Evolutionary conservation across 73 alveolate species (phyloP), one percentile per base, ranked within the genome.

Genomic region (Paramecium pentaurelia): DNA sequence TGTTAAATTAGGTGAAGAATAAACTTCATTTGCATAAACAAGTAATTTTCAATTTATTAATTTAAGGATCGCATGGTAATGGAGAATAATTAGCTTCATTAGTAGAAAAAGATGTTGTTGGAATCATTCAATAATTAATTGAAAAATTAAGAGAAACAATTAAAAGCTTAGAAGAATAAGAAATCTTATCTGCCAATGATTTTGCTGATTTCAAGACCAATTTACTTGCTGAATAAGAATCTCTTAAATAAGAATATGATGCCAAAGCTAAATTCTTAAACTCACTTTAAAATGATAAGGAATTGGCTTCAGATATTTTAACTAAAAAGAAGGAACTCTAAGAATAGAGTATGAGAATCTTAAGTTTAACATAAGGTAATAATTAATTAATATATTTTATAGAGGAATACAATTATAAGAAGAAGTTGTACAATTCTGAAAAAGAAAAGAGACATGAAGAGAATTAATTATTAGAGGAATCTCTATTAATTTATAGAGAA

Each of bases 111-210:
- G 91, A 80, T 80, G 75, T 80, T 4, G 91, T 80, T n/a, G 91
- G 91, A 20, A 80, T 80, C 75, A 64, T 80, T 14, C 14, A 80
- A 80, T 80, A 58, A 27, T 47, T 80, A 20, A 80, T 80, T 49
- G 91, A 80, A 27, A 80, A 80, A 47, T 80, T 80, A 34, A 80
- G 91, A 80, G 91, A 80, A 40, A 80, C 91, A 14, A 80, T 80
- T 14, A 80, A 80, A 80, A 77, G 91, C 9, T 80, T 80, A 47
- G 91, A 80, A 47, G 91, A 80, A 80, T 47, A 80, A 49, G 91
- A 80, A 80, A 80, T 80, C n/a, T 32, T 8, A 49, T 45, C 77
- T 10, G 91, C 91, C 34, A 80, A 80, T 80, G 91, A 80, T 45
- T 47, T 42, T 49, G 91, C 91, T 80, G 91, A 80, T 49, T 80